phyloP scores from a whole-genome alignment of 192 early-diverging fungal species.

The Coemansia aciculifera region DNA sequence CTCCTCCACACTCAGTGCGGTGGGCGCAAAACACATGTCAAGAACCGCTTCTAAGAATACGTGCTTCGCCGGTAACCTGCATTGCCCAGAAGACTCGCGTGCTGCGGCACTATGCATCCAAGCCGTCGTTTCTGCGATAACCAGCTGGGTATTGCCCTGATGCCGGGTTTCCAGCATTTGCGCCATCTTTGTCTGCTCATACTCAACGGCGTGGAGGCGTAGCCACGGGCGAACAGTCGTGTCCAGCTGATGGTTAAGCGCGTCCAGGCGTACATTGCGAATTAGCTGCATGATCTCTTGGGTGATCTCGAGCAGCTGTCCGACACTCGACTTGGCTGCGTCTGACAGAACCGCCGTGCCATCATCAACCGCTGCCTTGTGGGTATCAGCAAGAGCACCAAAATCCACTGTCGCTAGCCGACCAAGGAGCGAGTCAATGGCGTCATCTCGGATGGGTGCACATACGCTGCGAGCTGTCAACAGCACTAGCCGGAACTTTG shows the following conservation, averaged over 20 bases:
- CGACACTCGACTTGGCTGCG: slow-evolving; percentile 4
- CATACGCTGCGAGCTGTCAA: slow-evolving; percentile 27
- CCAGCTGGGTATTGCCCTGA: neutral
- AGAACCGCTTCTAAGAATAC: slow-evolving; percentile 39
- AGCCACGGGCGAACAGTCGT: slow-evolving; percentile 46
- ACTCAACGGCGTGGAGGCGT: slow-evolving; percentile 32
- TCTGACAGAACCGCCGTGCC: neutral
- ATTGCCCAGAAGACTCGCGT: slow-evolving; percentile 3
- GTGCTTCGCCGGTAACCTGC: slow-evolving; percentile 10
- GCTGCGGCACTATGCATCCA: slow-evolving; percentile 30
- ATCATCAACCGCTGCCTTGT: neutral
- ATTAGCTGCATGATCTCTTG: slow-evolving; percentile 26
- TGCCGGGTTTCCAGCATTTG: slow-evolving; percentile 11
- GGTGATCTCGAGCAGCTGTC: slow-evolving; percentile 16
- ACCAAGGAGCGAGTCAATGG: slow-evolving; percentile 7
- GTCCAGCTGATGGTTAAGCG: slow-evolving; percentile 43
- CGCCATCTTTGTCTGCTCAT: slow-evolving; percentile 34
- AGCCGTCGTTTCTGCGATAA: slow-evolving; percentile 8
- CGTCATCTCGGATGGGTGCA: slow-evolving; percentile 31
- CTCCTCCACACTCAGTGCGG: neutral
- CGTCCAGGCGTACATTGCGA: slow-evolving; percentile 30
- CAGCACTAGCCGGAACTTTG: slow-evolving; percentile 20
- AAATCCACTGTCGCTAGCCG: slow-evolving; percentile 8
- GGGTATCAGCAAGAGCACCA: neutral
- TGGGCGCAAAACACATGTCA: slow-evolving; percentile 35